Conservation (phyloP, 1,284 basidiomycete genomes). For the Moesziomyces sp. region DNA sequence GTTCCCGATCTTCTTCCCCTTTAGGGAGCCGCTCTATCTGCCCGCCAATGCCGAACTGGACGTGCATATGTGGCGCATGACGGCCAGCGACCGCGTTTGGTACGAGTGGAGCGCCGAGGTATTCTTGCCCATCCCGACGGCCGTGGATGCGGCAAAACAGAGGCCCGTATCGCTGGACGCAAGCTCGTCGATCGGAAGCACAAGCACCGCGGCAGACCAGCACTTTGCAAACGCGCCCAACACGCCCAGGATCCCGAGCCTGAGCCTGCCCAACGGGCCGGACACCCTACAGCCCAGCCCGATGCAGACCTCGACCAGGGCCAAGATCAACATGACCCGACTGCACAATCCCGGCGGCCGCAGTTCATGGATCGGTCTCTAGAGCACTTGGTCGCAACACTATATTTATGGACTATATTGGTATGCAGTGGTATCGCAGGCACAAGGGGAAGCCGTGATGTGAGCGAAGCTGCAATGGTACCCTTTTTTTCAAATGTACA, state of each 20-base stretch:
- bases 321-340: conserved; percentile 92
- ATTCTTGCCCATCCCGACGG: conserved; percentile 75
- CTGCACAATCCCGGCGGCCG: conserved; percentile 89
- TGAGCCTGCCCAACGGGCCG: background rate
- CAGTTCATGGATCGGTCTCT: conserved; percentile 83
- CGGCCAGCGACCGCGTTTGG: conserved; percentile 84
- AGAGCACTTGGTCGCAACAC: background rate
- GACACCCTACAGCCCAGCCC: conserved; percentile 19
- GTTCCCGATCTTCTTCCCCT: conserved; percentile 97
- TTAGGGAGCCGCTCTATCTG: conserved; percentile 85
- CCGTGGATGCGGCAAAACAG: conserved; percentile 5
- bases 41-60: conserved; percentile 91
- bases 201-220: conserved; percentile 17
- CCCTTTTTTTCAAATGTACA: no score
- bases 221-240: conserved; percentile 59
- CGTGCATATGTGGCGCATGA: conserved; percentile 93
- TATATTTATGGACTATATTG: no score
- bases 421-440: no score
- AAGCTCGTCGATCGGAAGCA: conserved; percentile 28
- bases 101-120: conserved; percentile 98
- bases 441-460: no score
- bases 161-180: conserved; percentile 34
- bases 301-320: conserved; percentile 48
- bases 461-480: no score
- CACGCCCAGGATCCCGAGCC: conserved; percentile 59